These are phyloP conservation scores for Graphium sp. DNA, from an alignment of 2,329 filamentous ascomycete genomes.

Conservation along the genomic window DNA sequence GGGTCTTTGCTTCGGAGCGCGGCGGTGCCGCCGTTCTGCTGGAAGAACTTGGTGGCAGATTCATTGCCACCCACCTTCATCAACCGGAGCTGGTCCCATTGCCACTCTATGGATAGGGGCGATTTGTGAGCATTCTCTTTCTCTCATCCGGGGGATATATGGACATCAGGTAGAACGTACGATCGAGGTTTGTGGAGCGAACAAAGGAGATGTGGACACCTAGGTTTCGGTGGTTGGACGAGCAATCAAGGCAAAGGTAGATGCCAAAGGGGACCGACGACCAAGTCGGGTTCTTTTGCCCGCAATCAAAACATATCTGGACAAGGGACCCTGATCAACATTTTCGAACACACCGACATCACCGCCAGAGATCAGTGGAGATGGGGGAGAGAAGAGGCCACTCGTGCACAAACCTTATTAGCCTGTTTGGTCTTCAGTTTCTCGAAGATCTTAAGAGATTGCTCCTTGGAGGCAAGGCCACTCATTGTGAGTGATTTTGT, in stretches of 20 bases:
- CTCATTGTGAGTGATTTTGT: conserved; percentile 32
- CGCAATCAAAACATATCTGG: conserved; percentile 99
- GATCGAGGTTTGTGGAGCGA: conserved; percentile 92
- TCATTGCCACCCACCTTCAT: conserved; percentile 99
- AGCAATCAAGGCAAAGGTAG: conserved; percentile 96
- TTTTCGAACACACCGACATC: neutral
- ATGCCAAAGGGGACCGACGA: conserved; percentile 94
- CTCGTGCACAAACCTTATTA: conserved; percentile 57
- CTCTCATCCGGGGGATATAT: neutral
- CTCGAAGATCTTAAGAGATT: conserved; percentile 95
- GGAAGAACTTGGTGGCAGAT: conserved; percentile 95
- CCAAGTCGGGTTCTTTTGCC: conserved; percentile 96
- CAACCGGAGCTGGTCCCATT: conserved; percentile 92
- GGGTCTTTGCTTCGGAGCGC: conserved; percentile 91
- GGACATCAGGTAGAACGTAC: conserved; percentile 36
- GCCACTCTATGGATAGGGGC: conserved; percentile 51
- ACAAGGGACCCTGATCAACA: conserved; percentile 1
- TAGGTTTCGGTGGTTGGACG: conserved; percentile 89
- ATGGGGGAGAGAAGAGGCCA: conserved; percentile 6
- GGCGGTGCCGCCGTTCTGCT: conserved; percentile 85
- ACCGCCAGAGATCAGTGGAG: no score
- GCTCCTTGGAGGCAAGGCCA: conserved; percentile 68
- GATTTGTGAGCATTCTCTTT: conserved; percentile 1
- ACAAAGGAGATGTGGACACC: conserved; percentile 99
- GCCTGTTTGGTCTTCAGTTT: conserved; percentile 88